Conservation (phyloP, 441 rosid species). For the Isatis lusitanica region DNA sequence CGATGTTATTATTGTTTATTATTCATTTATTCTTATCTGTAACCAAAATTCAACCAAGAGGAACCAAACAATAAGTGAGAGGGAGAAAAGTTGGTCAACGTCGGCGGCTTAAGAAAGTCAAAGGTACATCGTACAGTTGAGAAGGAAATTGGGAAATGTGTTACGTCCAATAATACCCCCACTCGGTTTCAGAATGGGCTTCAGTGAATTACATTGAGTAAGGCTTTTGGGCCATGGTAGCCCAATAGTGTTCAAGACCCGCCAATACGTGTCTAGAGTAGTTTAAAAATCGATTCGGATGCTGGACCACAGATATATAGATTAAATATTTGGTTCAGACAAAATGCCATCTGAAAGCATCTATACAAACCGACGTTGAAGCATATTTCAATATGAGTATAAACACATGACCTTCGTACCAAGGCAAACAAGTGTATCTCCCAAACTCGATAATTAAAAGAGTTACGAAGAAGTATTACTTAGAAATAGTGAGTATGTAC, state of each 20-base stretch:
- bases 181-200: constrained; percentile 1
- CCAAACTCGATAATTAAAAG: background rate
- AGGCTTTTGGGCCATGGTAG: background rate
- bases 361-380: constrained; percentile 1
- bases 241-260: background rate
- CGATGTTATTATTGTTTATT: background rate
- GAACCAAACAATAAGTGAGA: background rate
- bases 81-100: constrained; percentile 15
- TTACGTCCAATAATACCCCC: background rate
- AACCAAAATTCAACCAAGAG: background rate
- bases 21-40: too few relatives aligned
- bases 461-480: background rate
- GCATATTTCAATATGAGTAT: constrained; percentile 25
- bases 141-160: background rate
- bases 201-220: background rate
- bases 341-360: constrained; percentile 25
- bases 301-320: too few relatives aligned
- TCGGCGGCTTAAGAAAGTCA: constrained; percentile 33
- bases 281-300: background rate
- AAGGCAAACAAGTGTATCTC: background rate
- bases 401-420: background rate
- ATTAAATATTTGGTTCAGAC: background rate
- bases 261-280: background rate
- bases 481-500: background rate
- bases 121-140: background rate